Percentiles rank a stretch among this genome's conserved stretches.
phyloP scores from a whole-genome alignment of 306 rosid genomes.

The Dicorynia guianensis region DNA sequence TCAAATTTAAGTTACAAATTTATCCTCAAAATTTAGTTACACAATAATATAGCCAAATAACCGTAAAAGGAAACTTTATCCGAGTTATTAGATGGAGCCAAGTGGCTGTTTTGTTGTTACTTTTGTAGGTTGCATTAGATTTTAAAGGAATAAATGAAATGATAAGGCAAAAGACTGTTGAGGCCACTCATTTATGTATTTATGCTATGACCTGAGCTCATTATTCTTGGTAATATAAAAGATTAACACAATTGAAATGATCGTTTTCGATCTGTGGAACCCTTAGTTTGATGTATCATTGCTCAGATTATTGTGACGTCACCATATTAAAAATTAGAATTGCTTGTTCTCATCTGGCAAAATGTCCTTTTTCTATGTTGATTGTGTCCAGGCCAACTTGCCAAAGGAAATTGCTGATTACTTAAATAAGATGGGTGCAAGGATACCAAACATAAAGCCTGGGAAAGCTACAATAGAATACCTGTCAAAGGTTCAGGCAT shows the following conservation, averaged over 20 bases:
- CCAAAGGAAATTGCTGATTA: conserved; percentile 99
- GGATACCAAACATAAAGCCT: conserved; percentile 92
- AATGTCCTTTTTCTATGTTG: conserved; percentile 27
- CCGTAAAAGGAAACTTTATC: conserved; percentile 18
- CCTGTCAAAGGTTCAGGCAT: conserved; percentile 95
- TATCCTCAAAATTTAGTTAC: conserved; percentile 6
- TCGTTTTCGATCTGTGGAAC: conserved; percentile 13
- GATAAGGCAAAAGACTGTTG: conserved; percentile 11
- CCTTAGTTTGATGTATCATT: conserved; percentile 12
- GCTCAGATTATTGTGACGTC: not conserved
- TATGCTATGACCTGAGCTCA: conserved; percentile 16
- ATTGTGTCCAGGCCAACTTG: conserved; percentile 86
- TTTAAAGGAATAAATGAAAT: conserved; percentile 25
- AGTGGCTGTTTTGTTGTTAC: conserved; percentile 12
- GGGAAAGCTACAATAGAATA: conserved; percentile 97
- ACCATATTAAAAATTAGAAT: conserved; percentile 11
- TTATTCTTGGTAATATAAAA: conserved; percentile 26
- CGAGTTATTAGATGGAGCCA: not conserved
- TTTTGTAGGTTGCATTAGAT: conserved; percentile 30
- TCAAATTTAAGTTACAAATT: conserved; percentile 13
- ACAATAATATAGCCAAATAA: conserved; percentile 18
- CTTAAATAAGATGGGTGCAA: conserved; percentile 98
- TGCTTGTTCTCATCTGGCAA: conserved; percentile 21
- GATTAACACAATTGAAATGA: conserved; percentile 5
- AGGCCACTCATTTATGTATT: conserved; percentile 11